Evolutionary conservation across 352 stramenopile species (phyloP).

Genomic region (Phytopythium montanum): DNA sequence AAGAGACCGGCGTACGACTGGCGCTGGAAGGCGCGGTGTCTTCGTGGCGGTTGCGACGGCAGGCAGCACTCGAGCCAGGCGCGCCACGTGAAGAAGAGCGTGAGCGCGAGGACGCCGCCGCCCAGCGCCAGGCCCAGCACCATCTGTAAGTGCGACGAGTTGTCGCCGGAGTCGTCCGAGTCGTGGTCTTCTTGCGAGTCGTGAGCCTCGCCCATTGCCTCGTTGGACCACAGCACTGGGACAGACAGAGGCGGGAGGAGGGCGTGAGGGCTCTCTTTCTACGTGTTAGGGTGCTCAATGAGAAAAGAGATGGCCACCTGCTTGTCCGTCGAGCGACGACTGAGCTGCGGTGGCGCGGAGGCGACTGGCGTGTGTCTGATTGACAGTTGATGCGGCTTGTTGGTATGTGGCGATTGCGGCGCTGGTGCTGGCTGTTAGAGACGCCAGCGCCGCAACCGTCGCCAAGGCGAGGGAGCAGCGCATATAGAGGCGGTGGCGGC

Average conservation of each 20-base stretch:
- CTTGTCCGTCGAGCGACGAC: neutral
- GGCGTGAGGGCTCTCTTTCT: too few relatives aligned
- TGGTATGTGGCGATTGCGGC: neutral
- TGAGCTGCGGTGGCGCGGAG: neutral
- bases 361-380: neutral
- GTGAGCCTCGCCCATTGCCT: neutral
- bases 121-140: conserved; percentile 33
- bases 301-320: too few relatives aligned
- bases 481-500: too few relatives aligned
- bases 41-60: conserved; percentile 22
- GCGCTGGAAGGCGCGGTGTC: conserved; percentile 44
- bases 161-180: conserved; percentile 10
- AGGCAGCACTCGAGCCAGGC: conserved; percentile 47
- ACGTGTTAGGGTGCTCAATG: too few relatives aligned
- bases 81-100: conserved; percentile 45
- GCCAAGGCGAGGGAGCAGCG: neutral
- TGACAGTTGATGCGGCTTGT: neutral
- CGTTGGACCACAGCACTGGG: conserved; percentile 1
- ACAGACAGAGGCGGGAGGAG: too few relatives aligned
- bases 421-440: neutral
- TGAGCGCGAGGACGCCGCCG: conserved; percentile 27
- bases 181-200: neutral
- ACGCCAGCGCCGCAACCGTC: neutral
- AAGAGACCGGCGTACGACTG: conserved; percentile 26
- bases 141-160: conserved; percentile 17